These are phyloP conservation scores for Hermanozyma aechmeae DNA, from an alignment of 805 yeast species.

Conservation along the genomic window DNA sequence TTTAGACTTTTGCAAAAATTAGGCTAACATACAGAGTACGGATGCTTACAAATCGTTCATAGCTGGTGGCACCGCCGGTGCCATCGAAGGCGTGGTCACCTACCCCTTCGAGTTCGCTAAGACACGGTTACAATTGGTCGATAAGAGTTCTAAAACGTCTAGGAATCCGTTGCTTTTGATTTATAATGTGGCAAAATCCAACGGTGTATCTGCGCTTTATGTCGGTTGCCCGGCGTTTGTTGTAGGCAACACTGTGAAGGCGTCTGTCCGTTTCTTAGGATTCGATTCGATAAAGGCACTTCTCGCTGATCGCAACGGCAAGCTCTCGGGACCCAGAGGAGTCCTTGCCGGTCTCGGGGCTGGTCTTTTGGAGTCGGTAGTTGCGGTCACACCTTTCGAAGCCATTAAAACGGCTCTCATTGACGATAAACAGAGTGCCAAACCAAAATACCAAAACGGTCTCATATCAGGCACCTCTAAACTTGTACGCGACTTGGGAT, in stretches of 20 bases:
- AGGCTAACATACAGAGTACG: not conserved
- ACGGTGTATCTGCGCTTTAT: conserved; percentile 73
- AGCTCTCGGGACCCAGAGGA: conserved; percentile 82
- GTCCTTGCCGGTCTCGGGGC: conserved; percentile 97
- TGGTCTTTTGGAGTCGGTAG: conserved; percentile 81
- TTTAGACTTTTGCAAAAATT: no score
- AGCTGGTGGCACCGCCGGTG: conserved; percentile 97
- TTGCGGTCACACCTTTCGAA: conserved; percentile 96
- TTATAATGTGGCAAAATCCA: conserved; percentile 61
- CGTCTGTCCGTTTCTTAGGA: conserved; percentile 90
- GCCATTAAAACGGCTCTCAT: conserved; percentile 93
- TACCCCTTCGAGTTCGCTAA: conserved; percentile 97
- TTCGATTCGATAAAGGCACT: conserved; percentile 78
- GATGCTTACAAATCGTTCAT: conserved; percentile 77
- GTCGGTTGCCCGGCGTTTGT: conserved; percentile 97
- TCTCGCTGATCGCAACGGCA: conserved; percentile 76
- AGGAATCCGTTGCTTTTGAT: conserved; percentile 81
- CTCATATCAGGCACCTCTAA: conserved; percentile 52
- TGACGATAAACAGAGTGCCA: conserved; percentile 74
- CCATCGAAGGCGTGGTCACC: conserved; percentile 84
- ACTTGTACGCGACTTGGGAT: conserved; percentile 68
- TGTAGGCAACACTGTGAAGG: conserved; percentile 92
- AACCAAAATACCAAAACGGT: conserved; percentile 70
- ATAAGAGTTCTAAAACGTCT: conserved; percentile 53
- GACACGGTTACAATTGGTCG: conserved; percentile 79